These are phyloP conservation scores for Penicillium verhagenii DNA, from an alignment of 495 filamentous ascomycete genomes.

Conservation along the genomic window DNA sequence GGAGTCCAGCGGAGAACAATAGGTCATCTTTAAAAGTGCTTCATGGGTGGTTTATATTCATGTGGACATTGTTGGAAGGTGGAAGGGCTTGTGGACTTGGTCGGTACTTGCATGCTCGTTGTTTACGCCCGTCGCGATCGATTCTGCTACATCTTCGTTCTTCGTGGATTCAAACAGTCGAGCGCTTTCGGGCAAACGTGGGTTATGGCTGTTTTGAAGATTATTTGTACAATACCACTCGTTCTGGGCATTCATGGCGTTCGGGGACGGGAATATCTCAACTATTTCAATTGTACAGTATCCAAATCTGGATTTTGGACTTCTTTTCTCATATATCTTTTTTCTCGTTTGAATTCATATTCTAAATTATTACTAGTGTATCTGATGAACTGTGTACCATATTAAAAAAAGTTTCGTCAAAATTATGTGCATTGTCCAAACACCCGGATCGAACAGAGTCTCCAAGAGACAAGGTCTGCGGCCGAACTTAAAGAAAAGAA, in stretches of 20 bases:
- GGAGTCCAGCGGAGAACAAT: conserved; percentile 17
- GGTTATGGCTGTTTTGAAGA: conserved; percentile 19
- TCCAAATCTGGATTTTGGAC: background rate
- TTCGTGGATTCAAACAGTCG: background rate
- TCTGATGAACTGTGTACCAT: background rate
- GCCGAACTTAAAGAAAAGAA: background rate
- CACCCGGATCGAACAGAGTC: background rate
- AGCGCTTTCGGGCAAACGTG: background rate
- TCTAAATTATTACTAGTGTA: conserved; percentile 3
- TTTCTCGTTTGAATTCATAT: conserved; percentile 10
- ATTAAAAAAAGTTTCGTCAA: background rate
- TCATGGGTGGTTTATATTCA: background rate
- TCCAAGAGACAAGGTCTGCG: background rate
- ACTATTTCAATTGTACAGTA: conserved; percentile 2
- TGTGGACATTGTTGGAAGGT: background rate
- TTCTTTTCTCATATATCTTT: conserved; percentile 1
- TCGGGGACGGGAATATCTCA: conserved; percentile 9
- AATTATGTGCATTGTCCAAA: conserved; percentile 6
- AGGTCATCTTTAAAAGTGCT: background rate
- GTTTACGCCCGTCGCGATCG: background rate
- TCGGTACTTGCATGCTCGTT: background rate
- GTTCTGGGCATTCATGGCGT: conserved; percentile 38
- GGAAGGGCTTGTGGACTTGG: background rate
- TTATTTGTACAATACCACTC: conserved; percentile 34
- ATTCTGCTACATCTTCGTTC: background rate